Base-by-base conservation (phyloP, 345 rosid genomes). In the Odontarrhena argentea region DNA sequence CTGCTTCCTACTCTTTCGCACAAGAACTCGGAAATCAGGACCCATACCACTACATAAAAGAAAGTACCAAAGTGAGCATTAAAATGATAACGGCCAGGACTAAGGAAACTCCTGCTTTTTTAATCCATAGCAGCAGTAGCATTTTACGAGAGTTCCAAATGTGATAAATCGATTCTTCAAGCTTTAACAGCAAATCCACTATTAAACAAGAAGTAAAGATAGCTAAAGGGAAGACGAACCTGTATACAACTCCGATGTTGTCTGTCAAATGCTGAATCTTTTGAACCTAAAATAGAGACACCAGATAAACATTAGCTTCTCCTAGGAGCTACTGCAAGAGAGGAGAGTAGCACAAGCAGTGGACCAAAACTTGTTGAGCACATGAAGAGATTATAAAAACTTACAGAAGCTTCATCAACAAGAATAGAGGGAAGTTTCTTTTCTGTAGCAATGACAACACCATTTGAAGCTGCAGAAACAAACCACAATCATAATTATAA, bases 1-100 rank as follows among this genome's bases (percentile, higher is more conserved):
- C 69, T 89, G 98, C 77, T 93, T 90, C 88, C 96, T 84, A 73
- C 98, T 93, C 82, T 93, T 93, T 55, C 94, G 82, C 67, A 93
- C 98, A 67, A 93, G 78, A 71, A 92, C 98, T 69, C 96, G 80
- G 66, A 90, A 92, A 78, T 90, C 97, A 52, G 97, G 97, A 60
- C 98, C 98, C 96, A 92, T 92, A 28, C 98, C 96, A 83, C 98
- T 92, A 66, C 80, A 80, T 7, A 41, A 5, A 40, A 66, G 63
- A 6, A 55, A 60, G 60, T 9, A 72, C 34, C 18, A 42, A 32
- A 57, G 44, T 71, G n/a, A 57, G 65, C 40, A 50, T 0, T 44
- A 1, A 25, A 58, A 14, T 58, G 3, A 34, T 22, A 35, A 65
- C 32, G 26, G 9, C 10, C 7, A 1, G 8, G 13, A 38, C 69